Evolutionary conservation across 306 rosid genomes (phyloP).

Genomic region (Acacia confusa): DNA sequence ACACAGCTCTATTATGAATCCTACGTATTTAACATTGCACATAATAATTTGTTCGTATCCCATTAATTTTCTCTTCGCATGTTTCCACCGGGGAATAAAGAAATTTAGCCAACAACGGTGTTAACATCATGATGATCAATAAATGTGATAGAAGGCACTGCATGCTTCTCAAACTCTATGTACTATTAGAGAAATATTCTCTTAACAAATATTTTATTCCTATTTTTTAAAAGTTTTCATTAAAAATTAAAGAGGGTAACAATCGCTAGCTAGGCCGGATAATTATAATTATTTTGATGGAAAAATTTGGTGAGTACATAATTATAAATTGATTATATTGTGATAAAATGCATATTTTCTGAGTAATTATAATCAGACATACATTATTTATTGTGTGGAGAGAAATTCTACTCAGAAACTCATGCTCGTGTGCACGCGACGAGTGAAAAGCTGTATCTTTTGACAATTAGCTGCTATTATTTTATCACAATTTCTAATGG

Average conservation of each 20-base stretch:
- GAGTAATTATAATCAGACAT: neutral
- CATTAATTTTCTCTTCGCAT: too few relatives aligned
- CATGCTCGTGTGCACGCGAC: too few relatives aligned
- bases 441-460: too few relatives aligned
- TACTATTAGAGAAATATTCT: neutral
- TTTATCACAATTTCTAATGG: neutral
- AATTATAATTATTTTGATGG: neutral
- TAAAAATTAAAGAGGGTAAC: neutral
- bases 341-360: neutral
- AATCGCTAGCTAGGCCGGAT: neutral
- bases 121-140: neutral
- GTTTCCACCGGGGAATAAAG: too few relatives aligned
- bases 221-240: neutral
- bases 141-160: neutral
- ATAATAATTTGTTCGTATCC: too few relatives aligned
- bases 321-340: neutral
- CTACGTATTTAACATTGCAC: neutral
- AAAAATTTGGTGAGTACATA: neutral
- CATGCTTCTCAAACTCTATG: neutral
- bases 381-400: too few relatives aligned
- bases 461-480: too few relatives aligned
- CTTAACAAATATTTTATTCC: neutral
- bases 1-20: conserved; percentile 14
- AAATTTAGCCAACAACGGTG: too few relatives aligned
- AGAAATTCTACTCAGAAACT: too few relatives aligned